Percentiles rank a stretch among this genome's conserved stretches.
These are phyloP conservation scores for Ogataea pignaliae DNA, from an alignment of 805 yeast genomes.

Conservation along the genomic window DNA sequence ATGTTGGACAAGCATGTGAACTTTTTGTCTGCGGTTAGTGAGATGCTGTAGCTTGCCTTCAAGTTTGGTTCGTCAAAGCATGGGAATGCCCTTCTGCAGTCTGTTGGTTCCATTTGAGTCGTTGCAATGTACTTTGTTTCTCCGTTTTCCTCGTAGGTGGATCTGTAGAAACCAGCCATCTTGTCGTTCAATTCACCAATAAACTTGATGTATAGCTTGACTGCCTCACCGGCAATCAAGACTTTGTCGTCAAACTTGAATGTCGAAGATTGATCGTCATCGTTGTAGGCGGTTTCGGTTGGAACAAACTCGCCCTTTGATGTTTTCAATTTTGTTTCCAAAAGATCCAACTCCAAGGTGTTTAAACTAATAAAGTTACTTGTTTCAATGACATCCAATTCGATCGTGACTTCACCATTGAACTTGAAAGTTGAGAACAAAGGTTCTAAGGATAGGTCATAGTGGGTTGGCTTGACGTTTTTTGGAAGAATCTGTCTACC, in stretches of 20 bases:
- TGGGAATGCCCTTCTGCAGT: slow-evolving; percentile 57
- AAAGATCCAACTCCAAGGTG: slow-evolving; percentile 27
- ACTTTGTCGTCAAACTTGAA: slow-evolving; percentile 49
- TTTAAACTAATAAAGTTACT: slow-evolving; percentile 48
- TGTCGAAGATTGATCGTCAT: slow-evolving; percentile 59
- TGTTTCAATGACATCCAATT: slow-evolving; percentile 40
- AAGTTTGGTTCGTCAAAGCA: slow-evolving; percentile 54
- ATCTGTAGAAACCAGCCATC: slow-evolving; percentile 56
- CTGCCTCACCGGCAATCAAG: slow-evolving; percentile 25
- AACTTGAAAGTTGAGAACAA: slow-evolving; percentile 38
- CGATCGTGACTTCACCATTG: slow-evolving; percentile 49
- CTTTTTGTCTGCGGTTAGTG: slow-evolving; percentile 33
- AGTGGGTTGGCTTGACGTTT: slow-evolving; percentile 72
- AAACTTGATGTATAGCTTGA: slow-evolving; percentile 34
- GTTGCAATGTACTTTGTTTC: slow-evolving; percentile 42
- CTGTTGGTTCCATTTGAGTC: slow-evolving; percentile 62
- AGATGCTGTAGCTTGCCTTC: slow-evolving; percentile 53
- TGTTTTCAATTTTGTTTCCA: slow-evolving; percentile 14
- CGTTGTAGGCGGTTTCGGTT: slow-evolving; percentile 29
- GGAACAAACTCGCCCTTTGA: slow-evolving; percentile 19
- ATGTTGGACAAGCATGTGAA: slow-evolving; percentile 44
- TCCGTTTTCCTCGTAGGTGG: slow-evolving; percentile 42
- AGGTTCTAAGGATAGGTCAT: slow-evolving; percentile 51
- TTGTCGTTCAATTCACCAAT: slow-evolving; percentile 45
- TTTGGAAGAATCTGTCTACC: slow-evolving; percentile 31